These are phyloP conservation scores for Nicotiana sylvestris DNA, from an alignment of 257 asterid genomes.

Conservation along the genomic window DNA sequence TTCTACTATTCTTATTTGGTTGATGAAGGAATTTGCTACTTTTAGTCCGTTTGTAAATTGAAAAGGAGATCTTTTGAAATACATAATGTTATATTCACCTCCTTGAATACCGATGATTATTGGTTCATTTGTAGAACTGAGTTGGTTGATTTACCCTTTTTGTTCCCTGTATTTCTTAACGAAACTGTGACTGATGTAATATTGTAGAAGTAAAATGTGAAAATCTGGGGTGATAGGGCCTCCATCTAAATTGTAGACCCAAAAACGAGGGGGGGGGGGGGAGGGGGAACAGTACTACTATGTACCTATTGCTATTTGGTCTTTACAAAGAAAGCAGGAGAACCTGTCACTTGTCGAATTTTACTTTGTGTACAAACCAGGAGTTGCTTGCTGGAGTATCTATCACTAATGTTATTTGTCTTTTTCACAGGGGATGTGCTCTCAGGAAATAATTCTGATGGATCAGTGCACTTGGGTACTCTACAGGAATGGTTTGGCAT, in stretches of 20 bases:
- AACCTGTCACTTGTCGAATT: not conserved
- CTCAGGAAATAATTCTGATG: constrained; percentile 71
- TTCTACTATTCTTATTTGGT: not conserved
- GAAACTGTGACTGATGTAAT: too few relatives aligned
- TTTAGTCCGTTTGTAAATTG: not conserved
- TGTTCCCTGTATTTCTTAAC: not conserved
- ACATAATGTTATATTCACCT: not conserved
- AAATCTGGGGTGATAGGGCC: not conserved
- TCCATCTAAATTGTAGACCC: not conserved
- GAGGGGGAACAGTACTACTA: not conserved
- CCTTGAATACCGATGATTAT: not conserved
- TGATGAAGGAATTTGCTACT: not conserved
- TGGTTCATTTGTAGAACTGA: not conserved
- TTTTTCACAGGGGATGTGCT: constrained; percentile 73
- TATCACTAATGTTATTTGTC: not conserved
- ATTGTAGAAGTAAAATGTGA: not conserved
- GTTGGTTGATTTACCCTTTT: not conserved
- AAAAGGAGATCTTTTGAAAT: not conserved
- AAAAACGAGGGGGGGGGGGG: not conserved
- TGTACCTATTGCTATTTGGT: not conserved
- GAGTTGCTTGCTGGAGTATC: not conserved
- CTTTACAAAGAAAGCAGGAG: not conserved
- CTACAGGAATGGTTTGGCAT: constrained; percentile 93
- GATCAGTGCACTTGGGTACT: constrained; percentile 73
- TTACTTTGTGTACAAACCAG: not conserved